Conservation (phyloP, 2,329 filamentous ascomycete genomes). For the Incumbomyces lentus region DNA sequence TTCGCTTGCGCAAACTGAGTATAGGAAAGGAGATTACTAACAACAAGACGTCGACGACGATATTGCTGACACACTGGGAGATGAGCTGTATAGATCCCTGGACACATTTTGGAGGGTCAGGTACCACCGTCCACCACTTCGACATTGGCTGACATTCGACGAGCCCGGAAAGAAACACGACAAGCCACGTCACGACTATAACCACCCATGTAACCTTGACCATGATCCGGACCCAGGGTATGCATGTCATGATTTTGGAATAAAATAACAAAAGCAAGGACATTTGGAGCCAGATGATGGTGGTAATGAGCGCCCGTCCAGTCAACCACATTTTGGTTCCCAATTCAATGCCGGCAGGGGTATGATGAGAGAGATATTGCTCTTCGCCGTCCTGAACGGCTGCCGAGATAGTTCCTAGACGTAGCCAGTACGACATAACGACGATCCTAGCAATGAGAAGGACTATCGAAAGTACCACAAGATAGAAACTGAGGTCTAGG, state of each 20-base stretch:
- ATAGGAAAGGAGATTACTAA: constrained; percentile 26
- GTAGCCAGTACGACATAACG: not conserved
- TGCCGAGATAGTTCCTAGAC: not conserved
- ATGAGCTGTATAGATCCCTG: constrained; percentile 27
- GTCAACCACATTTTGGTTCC: constrained; percentile 20
- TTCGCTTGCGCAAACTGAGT: constrained; percentile 15
- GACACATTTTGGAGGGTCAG: constrained; percentile 28
- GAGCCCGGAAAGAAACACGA: constrained; percentile 27
- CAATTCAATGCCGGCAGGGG: constrained; percentile 20
- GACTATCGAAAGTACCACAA: not conserved
- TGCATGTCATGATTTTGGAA: constrained; percentile 16
- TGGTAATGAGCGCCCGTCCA: constrained; percentile 18
- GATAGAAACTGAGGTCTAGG: not conserved
- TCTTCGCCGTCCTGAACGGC: not conserved
- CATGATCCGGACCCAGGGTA: constrained; percentile 16
- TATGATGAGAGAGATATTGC: constrained; percentile 13
- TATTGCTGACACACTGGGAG: constrained; percentile 27
- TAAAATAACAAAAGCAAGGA: constrained; percentile 21
- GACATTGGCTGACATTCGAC: constrained; percentile 37
- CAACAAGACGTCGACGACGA: constrained; percentile 25
- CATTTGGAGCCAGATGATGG: constrained; percentile 22
- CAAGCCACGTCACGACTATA: constrained; percentile 25
- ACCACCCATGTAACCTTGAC: constrained; percentile 22
- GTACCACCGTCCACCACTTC: constrained; percentile 49
- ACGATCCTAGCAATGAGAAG: not conserved